phyloP scores from a whole-genome alignment of 495 filamentous ascomycete genomes.

The Aspergillus bertholletiae region DNA sequence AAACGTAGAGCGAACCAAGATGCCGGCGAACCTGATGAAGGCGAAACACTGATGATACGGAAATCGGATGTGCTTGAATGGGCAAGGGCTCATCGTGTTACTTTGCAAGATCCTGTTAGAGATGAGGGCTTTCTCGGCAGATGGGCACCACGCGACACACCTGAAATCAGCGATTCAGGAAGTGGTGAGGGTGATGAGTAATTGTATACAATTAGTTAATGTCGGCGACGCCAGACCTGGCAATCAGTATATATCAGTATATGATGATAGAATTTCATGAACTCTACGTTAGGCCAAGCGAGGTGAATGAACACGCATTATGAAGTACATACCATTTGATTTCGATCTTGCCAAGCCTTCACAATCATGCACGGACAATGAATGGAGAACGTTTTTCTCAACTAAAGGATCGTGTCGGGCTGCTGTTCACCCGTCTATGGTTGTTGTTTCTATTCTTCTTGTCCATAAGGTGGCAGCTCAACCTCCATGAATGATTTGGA shows the following conservation, averaged over 20 bases:
- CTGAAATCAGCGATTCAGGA: neutral
- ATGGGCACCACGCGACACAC: conserved; percentile 16
- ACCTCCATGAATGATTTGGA: neutral
- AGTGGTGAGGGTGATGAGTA: conserved; percentile 5
- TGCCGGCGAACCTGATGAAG: conserved; percentile 22
- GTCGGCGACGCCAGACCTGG: neutral
- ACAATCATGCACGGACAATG: no score
- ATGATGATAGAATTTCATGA: neutral
- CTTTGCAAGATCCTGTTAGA: conserved; percentile 44
- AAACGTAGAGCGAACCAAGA: conserved; percentile 31
- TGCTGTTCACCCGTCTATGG: neutral
- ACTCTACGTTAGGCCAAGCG: neutral
- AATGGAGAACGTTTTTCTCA: no score
- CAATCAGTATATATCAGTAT: neutral
- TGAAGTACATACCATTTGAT: neutral
- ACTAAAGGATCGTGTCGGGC: no score
- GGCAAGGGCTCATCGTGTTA: conserved; percentile 34
- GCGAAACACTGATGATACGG: conserved; percentile 36
- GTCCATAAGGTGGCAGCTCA: neutral
- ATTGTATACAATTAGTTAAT: neutral
- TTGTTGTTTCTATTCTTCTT: neutral
- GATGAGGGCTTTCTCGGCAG: conserved; percentile 45
- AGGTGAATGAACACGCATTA: neutral
- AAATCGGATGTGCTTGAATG: conserved; percentile 47
- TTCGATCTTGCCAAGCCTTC: no score